Conservation (phyloP, 495 filamentous ascomycete genomes). For the Rostrohypoxylon terebratum region DNA sequence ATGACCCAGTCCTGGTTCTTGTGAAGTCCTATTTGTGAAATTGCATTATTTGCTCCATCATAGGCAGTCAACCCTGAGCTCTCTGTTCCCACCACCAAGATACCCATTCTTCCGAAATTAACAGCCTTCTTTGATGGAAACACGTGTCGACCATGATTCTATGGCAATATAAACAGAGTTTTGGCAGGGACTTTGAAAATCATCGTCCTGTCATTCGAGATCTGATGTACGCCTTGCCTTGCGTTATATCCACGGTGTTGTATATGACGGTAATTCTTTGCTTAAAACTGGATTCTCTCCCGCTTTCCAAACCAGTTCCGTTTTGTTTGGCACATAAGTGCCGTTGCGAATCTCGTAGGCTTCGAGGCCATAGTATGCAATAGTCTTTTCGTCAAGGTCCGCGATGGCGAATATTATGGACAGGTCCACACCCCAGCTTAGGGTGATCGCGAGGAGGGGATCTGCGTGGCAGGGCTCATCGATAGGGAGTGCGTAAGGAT, state of each 20-base stretch:
- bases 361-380: slow-evolving; percentile 19
- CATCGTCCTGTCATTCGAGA: background rate
- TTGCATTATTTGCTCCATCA: too few species aligned
- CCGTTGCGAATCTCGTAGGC: slow-evolving; percentile 11
- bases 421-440: slow-evolving; percentile 18
- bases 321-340: slow-evolving; percentile 10
- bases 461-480: slow-evolving; percentile 9
- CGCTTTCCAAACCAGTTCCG: slow-evolving; percentile 13
- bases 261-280: background rate
- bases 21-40: too few species aligned
- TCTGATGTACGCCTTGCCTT: background rate
- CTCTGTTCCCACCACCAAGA: too few species aligned
- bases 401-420: slow-evolving; percentile 18
- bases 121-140: too few species aligned
- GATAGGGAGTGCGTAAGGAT: background rate
- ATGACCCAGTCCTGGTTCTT: too few species aligned
- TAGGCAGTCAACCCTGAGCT: too few species aligned
- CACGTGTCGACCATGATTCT: too few species aligned
- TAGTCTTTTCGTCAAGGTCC: slow-evolving; percentile 2
- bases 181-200: too few species aligned
- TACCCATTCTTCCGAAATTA: too few species aligned
- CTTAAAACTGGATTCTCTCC: slow-evolving; percentile 9
- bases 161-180: too few species aligned
- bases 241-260: background rate
- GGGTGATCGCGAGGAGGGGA: slow-evolving; percentile 4